phyloP scores from a whole-genome alignment of 2,329 filamentous ascomycete genomes.

The Colletotrichum karsti region DNA sequence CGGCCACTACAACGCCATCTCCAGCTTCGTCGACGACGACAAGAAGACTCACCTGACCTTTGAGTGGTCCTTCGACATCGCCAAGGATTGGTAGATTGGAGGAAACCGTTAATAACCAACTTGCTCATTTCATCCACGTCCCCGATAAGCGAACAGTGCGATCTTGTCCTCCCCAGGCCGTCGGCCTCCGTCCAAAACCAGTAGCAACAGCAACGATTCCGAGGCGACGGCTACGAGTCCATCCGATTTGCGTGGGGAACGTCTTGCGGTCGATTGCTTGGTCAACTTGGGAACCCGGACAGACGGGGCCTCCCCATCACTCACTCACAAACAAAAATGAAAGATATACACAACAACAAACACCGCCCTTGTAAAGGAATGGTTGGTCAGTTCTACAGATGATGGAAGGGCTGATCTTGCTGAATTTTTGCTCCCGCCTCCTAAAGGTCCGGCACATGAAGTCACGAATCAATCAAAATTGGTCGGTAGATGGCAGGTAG shows the following conservation, averaged over 20 bases:
- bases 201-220: neutral
- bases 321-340: neutral
- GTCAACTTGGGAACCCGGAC: neutral
- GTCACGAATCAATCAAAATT: constrained; percentile 8
- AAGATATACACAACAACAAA: neutral
- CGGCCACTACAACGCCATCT: constrained; percentile 88
- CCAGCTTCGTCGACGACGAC: constrained; percentile 95
- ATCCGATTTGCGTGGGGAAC: neutral
- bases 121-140: neutral
- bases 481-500: constrained; percentile 14
- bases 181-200: neutral
- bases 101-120: neutral
- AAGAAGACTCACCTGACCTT: constrained; percentile 90
- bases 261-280: neutral
- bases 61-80: constrained; percentile 95
- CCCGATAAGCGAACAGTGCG: neutral
- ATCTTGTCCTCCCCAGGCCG: neutral
- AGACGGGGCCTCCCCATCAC: neutral
- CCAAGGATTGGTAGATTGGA: constrained; percentile 85
- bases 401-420: neutral
- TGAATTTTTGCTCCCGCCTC: neutral
- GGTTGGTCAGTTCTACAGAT: neutral
- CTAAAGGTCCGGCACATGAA: constrained; percentile 17
- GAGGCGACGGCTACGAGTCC: neutral
- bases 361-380: neutral